These are phyloP conservation scores for Aegilops speltoides DNA, from an alignment of 176 grass and related monocot genomes.

Conservation along the genomic window DNA sequence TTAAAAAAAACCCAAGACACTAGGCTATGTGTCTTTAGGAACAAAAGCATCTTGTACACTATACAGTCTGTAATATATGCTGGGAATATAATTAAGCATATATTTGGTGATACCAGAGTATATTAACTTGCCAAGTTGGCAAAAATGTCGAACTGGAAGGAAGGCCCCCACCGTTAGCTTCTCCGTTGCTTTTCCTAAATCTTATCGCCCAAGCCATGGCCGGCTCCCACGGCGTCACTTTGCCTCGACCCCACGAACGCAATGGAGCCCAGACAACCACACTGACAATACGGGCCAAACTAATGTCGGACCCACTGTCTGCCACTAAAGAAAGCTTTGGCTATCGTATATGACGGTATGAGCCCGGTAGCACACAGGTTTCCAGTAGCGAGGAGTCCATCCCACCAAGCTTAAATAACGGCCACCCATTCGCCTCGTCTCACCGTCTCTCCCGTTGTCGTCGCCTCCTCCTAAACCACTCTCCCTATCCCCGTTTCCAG, in stretches of 20 bases:
- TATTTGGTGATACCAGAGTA: neutral
- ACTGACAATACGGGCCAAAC: neutral
- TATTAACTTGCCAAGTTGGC: neutral
- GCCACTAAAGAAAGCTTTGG: neutral
- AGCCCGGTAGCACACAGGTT: neutral
- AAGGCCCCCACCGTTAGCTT: neutral
- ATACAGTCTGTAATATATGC: neutral
- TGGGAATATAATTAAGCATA: neutral
- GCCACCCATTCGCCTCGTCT: slow-evolving; percentile 23
- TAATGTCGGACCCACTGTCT: neutral
- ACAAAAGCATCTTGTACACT: too few relatives aligned
- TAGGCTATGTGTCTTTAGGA: too few relatives aligned
- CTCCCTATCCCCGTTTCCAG: neutral
- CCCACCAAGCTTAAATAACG: slow-evolving; percentile 31
- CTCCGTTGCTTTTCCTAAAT: neutral
- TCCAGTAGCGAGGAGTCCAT: neutral
- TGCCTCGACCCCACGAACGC: neutral
- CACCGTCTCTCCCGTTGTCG: neutral
- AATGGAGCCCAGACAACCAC: fast-evolving
- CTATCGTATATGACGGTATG: too few relatives aligned
- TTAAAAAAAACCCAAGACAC: too few relatives aligned
- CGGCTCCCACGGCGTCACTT: neutral
- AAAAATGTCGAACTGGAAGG: neutral
- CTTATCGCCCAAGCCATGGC: slow-evolving; percentile 30
- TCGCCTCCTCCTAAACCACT: slow-evolving; percentile 17